phyloP scores from a whole-genome alignment of 495 filamentous ascomycete species.

The Lasiosphaeria ovina region DNA sequence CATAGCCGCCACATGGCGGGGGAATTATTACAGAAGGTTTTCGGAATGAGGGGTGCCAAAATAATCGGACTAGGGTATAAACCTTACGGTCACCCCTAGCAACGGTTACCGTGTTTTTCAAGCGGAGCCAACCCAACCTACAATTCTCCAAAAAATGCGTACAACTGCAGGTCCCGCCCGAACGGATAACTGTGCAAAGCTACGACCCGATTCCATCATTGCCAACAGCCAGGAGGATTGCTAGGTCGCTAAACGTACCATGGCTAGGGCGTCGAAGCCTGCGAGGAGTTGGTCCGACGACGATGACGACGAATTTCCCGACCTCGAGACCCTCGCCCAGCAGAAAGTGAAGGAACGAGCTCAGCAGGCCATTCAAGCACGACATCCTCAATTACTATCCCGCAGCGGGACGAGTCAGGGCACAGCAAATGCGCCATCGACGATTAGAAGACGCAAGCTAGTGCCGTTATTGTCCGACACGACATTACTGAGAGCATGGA shows the following conservation, averaged over 20 bases:
- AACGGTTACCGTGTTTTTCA: not conserved
- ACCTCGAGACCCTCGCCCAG: conserved; percentile 32
- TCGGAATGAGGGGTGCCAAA: too few species aligned
- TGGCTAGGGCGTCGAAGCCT: conserved; percentile 15
- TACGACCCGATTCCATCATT: not conserved
- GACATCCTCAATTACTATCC: not conserved
- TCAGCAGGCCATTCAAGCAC: not conserved
- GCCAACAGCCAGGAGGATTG: not conserved
- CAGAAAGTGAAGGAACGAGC: not conserved
- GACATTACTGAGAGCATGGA: conserved; percentile 24
- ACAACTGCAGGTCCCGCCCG: too few species aligned
- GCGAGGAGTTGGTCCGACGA: conserved; percentile 6
- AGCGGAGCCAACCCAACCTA: too few species aligned
- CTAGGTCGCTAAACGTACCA: not conserved
- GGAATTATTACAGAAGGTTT: too few species aligned
- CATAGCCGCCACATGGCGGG: not conserved
- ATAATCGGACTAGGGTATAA: not conserved
- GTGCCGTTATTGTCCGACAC: conserved; percentile 20
- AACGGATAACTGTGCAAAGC: too few species aligned
- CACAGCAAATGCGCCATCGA: conserved; percentile 7
- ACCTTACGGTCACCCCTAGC: conserved; percentile 1
- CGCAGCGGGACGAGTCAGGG: not conserved
- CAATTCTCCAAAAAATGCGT: too few species aligned
- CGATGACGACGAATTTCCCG: conserved; percentile 39
- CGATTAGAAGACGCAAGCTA: conserved; percentile 27